Base-by-base conservation (phyloP, 2,329 filamentous ascomycete genomes). In the Celoporthe dispersa region DNA sequence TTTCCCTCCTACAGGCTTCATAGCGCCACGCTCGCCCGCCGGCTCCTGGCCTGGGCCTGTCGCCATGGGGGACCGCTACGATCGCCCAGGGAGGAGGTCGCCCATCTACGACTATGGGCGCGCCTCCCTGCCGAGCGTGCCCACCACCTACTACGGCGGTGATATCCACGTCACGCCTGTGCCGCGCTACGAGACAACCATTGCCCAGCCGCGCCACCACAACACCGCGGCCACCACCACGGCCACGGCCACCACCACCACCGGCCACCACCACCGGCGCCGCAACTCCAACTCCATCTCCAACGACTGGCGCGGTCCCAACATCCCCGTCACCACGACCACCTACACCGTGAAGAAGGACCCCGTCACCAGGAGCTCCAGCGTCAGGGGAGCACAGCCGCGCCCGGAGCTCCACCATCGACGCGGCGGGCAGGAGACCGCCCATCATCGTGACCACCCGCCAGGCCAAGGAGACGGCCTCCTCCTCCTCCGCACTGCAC, bases 401-500 rank as follows among this genome's bases (percentile, higher is more conserved):
- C 35, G 80, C 79, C 67, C 85, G 85, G 37, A 84, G 84, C 9
- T 81, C 84, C 1, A 87, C 86, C 0, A 72, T 87, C 33, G 88
- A 90, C 68, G 12, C 8, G 25, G 37, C 80, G 22, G 22, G 35
- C 33, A 77, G 79, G 51, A 81, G 84, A 55, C 86, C 87, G 14
- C 85, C 87, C 67, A 84, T 89, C 74, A 86, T 89, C 69, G 83
- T 90, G 72, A 89, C 87, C 28, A 87, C 86, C 6, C 84, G 83
- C 37, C 82, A 85, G 69, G 53, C 70, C n/a, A 82, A 81, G 37
- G 83, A 85, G 62, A 77, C 77, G 31, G 76, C 79, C 61, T 79
- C 80, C 44, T 77, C 75, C 61, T n/a, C 57, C 6, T 41, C 57
- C 57, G 53, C 57, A 41, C 2, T 5, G 39, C 25, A 60, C 11